phyloP scores from a whole-genome alignment of 495 filamentous ascomycete species.

The Penicillium paradoxum region DNA sequence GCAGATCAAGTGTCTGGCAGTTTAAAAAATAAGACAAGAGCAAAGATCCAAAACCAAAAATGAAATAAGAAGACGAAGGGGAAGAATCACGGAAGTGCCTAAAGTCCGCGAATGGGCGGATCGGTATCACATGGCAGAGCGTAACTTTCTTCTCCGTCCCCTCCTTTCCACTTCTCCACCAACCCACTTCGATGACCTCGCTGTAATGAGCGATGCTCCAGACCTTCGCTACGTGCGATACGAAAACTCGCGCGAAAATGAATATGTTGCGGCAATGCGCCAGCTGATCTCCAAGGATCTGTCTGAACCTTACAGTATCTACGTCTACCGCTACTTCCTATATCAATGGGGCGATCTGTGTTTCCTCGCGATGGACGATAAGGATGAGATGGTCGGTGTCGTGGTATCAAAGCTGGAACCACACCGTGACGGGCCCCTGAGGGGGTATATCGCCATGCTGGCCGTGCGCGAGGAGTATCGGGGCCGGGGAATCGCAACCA shows the following conservation, averaged over 20 bases:
- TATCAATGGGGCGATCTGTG: conserved; percentile 98
- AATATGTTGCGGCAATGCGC: conserved; percentile 82
- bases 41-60: background rate
- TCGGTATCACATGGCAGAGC: conserved; percentile 35
- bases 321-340: conserved; percentile 97
- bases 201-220: conserved; percentile 30
- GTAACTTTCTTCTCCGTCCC: conserved; percentile 10
- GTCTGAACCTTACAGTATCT: conserved; percentile 98
- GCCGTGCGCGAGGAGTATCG: conserved; percentile 75
- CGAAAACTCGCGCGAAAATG: conserved; percentile 66
- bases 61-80: background rate
- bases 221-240: conserved; percentile 81
- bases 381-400: conserved; percentile 66
- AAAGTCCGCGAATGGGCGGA: conserved; percentile 15
- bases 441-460: conserved; percentile 98
- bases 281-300: conserved; percentile 94
- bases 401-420: conserved; percentile 95
- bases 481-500: conserved; percentile 85
- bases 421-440: conserved; percentile 71
- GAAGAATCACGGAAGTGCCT: conserved; percentile 6
- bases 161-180: background rate
- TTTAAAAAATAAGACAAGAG: background rate
- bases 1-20: conserved; percentile 5
- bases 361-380: conserved; percentile 74
- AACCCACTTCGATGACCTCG: conserved; percentile 9